Percentiles rank a stretch among this genome's conserved stretches.
phyloP scores from a whole-genome alignment of 2,329 filamentous ascomycete species.

The Blastomyces emzantsi region DNA sequence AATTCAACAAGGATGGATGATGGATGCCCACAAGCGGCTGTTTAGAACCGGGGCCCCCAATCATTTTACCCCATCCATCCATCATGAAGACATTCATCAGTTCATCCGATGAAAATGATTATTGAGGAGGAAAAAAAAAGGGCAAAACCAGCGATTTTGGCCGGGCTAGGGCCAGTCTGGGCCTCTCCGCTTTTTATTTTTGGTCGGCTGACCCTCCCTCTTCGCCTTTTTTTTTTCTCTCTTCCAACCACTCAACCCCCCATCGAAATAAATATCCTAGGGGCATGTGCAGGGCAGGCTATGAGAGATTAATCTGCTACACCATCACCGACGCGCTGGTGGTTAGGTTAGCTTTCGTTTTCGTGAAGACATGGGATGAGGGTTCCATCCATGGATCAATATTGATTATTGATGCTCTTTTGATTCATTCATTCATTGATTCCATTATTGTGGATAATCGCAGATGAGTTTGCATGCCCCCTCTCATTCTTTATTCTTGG shows the following conservation, averaged over 20 bases:
- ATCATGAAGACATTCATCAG: too few species aligned
- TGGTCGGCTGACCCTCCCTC: background rate
- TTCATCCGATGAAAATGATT: too few species aligned
- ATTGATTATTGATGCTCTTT: background rate
- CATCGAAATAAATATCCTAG: background rate
- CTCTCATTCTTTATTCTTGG: background rate
- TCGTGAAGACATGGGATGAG: background rate
- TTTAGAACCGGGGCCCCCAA: too few species aligned
- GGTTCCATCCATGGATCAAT: background rate
- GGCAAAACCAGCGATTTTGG: background rate
- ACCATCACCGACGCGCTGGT: background rate
- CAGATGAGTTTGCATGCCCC: background rate
- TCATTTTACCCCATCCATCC: too few species aligned
- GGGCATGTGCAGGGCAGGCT: background rate
- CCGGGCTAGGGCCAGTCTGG: background rate
- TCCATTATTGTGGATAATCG: background rate
- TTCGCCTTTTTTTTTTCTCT: background rate
- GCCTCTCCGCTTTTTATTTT: background rate
- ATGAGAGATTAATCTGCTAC: background rate
- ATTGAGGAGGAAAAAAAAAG: background rate
- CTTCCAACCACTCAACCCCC: background rate
- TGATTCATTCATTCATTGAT: background rate
- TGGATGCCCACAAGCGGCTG: too few species aligned
- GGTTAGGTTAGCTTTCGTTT: too few species aligned
- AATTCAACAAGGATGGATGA: too few species aligned